These are phyloP conservation scores for Nicotiana benthamiana DNA, from an alignment of 257 asterid species.

Conservation along the genomic window DNA sequence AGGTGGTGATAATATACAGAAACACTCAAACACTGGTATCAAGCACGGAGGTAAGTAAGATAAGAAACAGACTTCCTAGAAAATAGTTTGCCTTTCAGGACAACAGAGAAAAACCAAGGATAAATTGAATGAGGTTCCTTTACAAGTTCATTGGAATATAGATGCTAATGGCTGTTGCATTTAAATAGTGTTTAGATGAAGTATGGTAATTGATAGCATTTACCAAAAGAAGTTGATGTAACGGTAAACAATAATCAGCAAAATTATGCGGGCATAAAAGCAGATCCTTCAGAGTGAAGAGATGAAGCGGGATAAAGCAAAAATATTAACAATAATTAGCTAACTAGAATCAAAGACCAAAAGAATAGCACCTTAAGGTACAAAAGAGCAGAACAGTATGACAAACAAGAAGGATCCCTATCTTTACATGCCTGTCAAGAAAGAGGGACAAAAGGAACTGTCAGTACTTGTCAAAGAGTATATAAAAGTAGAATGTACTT, in stretches of 20 bases:
- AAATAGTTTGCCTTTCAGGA: background rate
- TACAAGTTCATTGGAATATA: background rate
- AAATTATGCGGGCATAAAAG: background rate
- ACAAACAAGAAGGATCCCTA: conserved; percentile 43
- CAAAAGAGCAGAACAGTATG: conserved; percentile 35
- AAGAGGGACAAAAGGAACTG: background rate
- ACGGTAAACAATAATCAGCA: background rate
- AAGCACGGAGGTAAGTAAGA: background rate
- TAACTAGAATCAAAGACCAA: background rate
- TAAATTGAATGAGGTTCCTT: background rate
- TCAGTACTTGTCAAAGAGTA: background rate
- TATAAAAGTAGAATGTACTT: background rate
- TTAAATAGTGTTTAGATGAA: background rate
- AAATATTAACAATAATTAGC: background rate
- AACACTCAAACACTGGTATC: background rate
- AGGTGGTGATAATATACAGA: background rate
- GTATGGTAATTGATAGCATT: background rate
- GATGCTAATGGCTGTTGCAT: background rate
- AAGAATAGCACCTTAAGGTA: conserved; percentile 31
- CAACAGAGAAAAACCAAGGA: background rate
- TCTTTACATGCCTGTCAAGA: conserved; percentile 32
- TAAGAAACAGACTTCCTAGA: background rate
- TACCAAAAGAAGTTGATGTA: background rate
- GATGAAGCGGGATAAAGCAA: background rate
- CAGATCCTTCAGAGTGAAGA: background rate